Percentiles rank a stretch among this genome's conserved stretches.
Evolutionary conservation across 139 green algal genomes (phyloP).

Genomic region (Auxenochlorella pyrenoidosa): DNA sequence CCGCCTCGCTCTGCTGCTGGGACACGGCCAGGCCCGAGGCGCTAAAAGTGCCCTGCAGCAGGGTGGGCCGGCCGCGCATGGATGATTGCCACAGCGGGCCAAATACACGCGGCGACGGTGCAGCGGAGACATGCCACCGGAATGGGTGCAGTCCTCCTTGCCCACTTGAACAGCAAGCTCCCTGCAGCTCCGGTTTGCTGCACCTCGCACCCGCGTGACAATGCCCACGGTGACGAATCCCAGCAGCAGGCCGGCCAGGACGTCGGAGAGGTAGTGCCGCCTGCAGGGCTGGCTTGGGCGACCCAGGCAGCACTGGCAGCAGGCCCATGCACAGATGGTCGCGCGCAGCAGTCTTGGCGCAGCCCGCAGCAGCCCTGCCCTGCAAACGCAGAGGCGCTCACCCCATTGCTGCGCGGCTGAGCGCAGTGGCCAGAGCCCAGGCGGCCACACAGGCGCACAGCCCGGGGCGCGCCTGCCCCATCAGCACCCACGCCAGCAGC

Average conservation of each 20-base stretch:
- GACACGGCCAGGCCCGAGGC: background rate
- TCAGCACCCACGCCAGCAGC: constrained; percentile 44
- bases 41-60: constrained; percentile 15
- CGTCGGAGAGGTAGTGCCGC: constrained; percentile 69
- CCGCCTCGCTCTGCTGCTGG: constrained; percentile 6
- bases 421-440: constrained; percentile 50
- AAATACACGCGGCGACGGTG: too few relatives aligned
- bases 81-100: too few relatives aligned
- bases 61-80: too few relatives aligned
- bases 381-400: background rate
- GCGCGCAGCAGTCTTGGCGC: too few relatives aligned
- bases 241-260: constrained; percentile 56
- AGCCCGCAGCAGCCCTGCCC: too few relatives aligned
- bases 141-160: too few relatives aligned
- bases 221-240: constrained; percentile 51
- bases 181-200: background rate
- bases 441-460: constrained; percentile 13
- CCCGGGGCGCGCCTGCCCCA: background rate
- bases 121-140: too few relatives aligned
- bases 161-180: too few relatives aligned
- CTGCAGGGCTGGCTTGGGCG: background rate
- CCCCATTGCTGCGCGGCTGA: constrained; percentile 66
- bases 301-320: too few relatives aligned
- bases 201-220: constrained; percentile 44
- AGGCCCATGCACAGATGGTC: too few relatives aligned